Evolutionary conservation across 2,329 filamentous ascomycete genomes (phyloP).

Genomic region (Fusarium torulosum): DNA sequence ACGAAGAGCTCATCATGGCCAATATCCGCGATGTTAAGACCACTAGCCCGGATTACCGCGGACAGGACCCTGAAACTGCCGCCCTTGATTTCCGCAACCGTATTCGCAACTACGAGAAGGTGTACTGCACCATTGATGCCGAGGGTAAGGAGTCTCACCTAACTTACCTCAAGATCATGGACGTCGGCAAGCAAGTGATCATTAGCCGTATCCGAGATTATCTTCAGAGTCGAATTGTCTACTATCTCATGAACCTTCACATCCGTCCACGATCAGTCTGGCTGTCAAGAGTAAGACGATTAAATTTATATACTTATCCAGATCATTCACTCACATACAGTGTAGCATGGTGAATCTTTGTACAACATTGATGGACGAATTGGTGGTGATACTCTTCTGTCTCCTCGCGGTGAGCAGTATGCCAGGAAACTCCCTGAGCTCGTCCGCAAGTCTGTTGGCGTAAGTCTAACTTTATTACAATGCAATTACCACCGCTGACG

Average conservation of each 20-base stretch:
- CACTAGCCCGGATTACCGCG: constrained; percentile 92
- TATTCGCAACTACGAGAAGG: constrained; percentile 97
- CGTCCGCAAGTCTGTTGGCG: constrained; percentile 86
- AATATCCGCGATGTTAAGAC: constrained; percentile 99
- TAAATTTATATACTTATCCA: neutral
- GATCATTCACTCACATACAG: constrained; percentile 15
- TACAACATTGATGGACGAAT: constrained; percentile 93
- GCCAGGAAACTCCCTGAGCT: constrained; percentile 86
- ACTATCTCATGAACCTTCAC: constrained; percentile 98
- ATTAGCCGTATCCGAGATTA: constrained; percentile 99
- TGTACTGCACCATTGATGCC: constrained; percentile 92
- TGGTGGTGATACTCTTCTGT: constrained; percentile 90
- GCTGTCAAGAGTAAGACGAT: constrained; percentile 82
- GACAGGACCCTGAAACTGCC: constrained; percentile 92
- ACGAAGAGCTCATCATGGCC: constrained; percentile 96
- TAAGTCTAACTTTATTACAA: constrained; percentile 59
- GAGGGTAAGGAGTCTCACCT: constrained; percentile 82
- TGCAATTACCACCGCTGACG: constrained; percentile 25
- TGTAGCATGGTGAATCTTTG: constrained; percentile 90
- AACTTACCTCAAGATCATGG: constrained; percentile 97
- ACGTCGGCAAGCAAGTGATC: constrained; percentile 94
- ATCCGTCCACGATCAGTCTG: constrained; percentile 97
- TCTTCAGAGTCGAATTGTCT: constrained; percentile 93
- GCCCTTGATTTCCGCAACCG: constrained; percentile 93
- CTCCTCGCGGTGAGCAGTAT: constrained; percentile 87